A percentile compares a stretch with the other conserved stretches of the same genome.
Evolutionary conservation across 1,284 basidiomycete species (phyloP).

Genomic region (Rhodotorula sp.): DNA sequence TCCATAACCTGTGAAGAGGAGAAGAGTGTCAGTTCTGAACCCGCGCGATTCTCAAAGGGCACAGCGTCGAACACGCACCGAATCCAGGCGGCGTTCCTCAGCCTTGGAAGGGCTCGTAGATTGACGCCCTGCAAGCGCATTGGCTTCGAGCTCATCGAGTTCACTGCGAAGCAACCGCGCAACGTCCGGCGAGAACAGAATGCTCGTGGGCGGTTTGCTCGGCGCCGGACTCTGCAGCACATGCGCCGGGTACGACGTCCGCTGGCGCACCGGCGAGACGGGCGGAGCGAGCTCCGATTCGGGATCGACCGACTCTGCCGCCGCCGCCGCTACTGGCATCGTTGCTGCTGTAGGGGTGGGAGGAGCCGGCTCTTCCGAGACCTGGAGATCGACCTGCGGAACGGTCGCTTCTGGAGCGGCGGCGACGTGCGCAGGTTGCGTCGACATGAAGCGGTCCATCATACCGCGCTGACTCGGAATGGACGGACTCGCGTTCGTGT

Average conservation of each 20-base stretch:
- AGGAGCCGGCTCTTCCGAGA: background rate
- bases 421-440: background rate
- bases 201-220: slow-evolving; percentile 19
- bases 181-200: slow-evolving; percentile 36
- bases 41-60: too few relatives aligned
- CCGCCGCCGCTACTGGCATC: too few relatives aligned
- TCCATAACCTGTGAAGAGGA: slow-evolving; percentile 12
- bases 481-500: slow-evolving; percentile 8
- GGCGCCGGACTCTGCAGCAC: slow-evolving; percentile 31
- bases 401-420: slow-evolving; percentile 3
- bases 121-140: slow-evolving; percentile 8
- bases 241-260: slow-evolving; percentile 10
- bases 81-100: slow-evolving; percentile 10
- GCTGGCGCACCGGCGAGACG: slow-evolving; percentile 19
- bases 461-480: slow-evolving; percentile 22
- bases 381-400: slow-evolving; percentile 2
- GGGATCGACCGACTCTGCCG: background rate
- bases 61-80: slow-evolving; percentile 6
- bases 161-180: slow-evolving; percentile 35
- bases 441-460: slow-evolving; percentile 39
- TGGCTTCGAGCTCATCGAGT: slow-evolving; percentile 37
- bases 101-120: slow-evolving; percentile 21
- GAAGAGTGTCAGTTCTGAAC: background rate
- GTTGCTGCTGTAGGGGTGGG: background rate
- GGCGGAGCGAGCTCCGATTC: background rate